Conservation (phyloP, 495 filamentous ascomycete species). For the Poronia punctata region DNA sequence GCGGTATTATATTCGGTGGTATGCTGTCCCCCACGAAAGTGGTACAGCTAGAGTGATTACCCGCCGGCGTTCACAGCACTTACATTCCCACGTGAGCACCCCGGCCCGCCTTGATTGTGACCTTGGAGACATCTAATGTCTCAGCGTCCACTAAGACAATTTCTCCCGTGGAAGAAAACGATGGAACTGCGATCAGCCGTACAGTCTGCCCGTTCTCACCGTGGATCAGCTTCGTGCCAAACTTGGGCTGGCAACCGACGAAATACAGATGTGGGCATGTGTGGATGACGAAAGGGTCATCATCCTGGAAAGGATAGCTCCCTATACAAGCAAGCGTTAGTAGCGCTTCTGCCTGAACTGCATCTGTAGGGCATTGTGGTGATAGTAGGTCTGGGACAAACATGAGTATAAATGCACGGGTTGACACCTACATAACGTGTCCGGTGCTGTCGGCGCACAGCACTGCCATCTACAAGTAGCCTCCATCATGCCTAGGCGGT, state of each 20-base stretch:
- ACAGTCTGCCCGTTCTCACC: constrained; percentile 58
- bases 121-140: constrained; percentile 67
- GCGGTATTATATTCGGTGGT: too few species aligned
- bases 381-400: background rate
- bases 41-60: too few species aligned
- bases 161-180: constrained; percentile 71
- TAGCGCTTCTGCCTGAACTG: background rate
- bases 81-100: constrained; percentile 5
- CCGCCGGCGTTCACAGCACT: constrained; percentile 6
- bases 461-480: constrained; percentile 84
- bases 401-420: background rate
- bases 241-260: constrained; percentile 77
- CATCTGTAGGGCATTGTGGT: background rate
- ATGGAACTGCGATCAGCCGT: constrained; percentile 70
- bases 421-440: constrained; percentile 75
- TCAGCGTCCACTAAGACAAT: constrained; percentile 82
- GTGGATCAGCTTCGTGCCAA: constrained; percentile 64
- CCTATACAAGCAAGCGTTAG: constrained; percentile 42
- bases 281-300: constrained; percentile 78
- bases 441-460: constrained; percentile 89
- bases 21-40: too few species aligned
- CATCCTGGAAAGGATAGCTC: constrained; percentile 90
- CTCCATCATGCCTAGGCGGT: constrained; percentile 82
- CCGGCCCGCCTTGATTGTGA: constrained; percentile 38
- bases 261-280: constrained; percentile 88